Evolutionary conservation across 345 rosid species (phyloP), one percentile per base, ranked within the genome.

Genomic region (Populus davidiana): DNA sequence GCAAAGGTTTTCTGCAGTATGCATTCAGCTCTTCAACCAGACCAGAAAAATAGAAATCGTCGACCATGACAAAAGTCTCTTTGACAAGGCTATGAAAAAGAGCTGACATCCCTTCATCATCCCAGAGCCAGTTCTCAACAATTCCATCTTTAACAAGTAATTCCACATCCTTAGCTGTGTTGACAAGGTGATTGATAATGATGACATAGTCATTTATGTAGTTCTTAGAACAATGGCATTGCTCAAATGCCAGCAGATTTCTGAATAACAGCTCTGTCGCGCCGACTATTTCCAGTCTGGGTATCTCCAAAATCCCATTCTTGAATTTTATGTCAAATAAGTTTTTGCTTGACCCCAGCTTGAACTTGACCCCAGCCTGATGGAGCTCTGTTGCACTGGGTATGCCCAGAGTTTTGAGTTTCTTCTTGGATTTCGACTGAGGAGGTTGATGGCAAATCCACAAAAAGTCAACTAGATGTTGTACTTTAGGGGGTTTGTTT

Each of bases 301-400:
- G 84, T 25, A 81, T 81, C 54, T 73, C 65, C 41, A 74, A 61
- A 27, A 66, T 7, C 23, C 81, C 84, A 20, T 74, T 59, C 18
- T 16, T 35, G 72, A 81, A 81, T 47, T 33, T 67, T 10, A 74
- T 78, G 35, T 70, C 54, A 61, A 78, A 59, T 18, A 82, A 68
- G 70, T 67, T 69, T 62, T 41, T 64, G 11, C 27, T 50, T 16
- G 61, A 17, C 18, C 39, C 71, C 8, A 9, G 2, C 41, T 70
- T 54, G 49, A 81, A 56, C 29, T 25, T 70, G 12, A 81, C 76
- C 35, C 84, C 81, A 65, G 81, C 71, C 12, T 81, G 78, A 43
- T 62, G 75, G 3, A 81, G 81, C 49, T 74, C 64, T 14, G 65
- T 75, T 11, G 27, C 68, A 18, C 44, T 72, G 1, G 72, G 56